Percentiles rank a stretch among this genome's conserved stretches.
Conservation (phyloP, 2,329 filamentous ascomycete species). For the Nemania sp. region DNA sequence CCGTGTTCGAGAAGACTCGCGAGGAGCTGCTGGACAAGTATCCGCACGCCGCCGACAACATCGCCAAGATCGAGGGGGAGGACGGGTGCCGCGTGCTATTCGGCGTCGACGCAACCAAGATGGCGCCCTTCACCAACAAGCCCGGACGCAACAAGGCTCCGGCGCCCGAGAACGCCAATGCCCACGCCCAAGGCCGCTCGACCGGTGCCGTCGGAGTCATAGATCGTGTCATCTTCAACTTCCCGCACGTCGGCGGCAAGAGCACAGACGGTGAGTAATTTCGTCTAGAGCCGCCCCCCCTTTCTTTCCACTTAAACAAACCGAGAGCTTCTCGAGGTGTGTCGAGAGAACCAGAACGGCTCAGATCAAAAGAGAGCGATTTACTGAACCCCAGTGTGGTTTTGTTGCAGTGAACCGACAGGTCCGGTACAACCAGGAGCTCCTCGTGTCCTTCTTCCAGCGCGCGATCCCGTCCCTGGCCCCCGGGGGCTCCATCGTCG, state of each 20-base stretch:
- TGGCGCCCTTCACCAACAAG: constrained; percentile 54
- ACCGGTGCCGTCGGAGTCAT: constrained; percentile 49
- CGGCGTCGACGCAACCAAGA: constrained; percentile 69
- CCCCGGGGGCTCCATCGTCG: constrained; percentile 66
- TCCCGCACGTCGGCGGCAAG: constrained; percentile 92
- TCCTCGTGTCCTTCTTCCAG: constrained; percentile 71
- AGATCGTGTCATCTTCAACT: constrained; percentile 91
- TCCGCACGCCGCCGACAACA: constrained; percentile 67
- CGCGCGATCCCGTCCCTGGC: constrained; percentile 57
- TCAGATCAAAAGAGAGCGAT: too few species aligned
- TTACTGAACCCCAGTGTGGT: too few species aligned
- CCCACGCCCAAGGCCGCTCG: not conserved
- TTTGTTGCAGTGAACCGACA: constrained; percentile 78
- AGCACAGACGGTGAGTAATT: constrained; percentile 67
- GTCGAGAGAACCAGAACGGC: too few species aligned
- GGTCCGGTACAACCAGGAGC: constrained; percentile 86
- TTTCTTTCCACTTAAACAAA: too few species aligned
- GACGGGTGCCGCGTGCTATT: constrained; percentile 55
- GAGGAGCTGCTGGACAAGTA: constrained; percentile 72
- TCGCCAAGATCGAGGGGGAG: constrained; percentile 55
- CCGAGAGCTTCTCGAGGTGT: too few species aligned
- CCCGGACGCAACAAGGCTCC: constrained; percentile 29
- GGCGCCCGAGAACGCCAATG: not conserved
- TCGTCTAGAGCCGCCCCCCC: too few species aligned
- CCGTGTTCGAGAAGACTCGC: constrained; percentile 64